phyloP scores from a whole-genome alignment of 139 green algal genomes.

The Chlorella sp. region DNA sequence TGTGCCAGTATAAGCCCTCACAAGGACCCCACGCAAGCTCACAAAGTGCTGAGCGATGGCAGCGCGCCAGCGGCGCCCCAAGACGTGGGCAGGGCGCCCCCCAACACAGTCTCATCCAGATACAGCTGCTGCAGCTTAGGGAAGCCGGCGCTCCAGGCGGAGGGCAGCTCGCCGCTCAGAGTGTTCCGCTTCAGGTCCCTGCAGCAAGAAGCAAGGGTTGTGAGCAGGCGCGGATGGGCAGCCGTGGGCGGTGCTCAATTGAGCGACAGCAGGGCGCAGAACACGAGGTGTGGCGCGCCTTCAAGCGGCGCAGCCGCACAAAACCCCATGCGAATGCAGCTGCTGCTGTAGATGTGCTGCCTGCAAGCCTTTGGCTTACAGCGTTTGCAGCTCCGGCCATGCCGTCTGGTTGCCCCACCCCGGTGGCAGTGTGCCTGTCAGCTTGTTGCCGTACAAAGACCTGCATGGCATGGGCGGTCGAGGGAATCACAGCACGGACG shows the following conservation, averaged over 20 bases:
- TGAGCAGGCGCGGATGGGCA: no score
- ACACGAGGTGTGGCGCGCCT: no score
- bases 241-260: no score
- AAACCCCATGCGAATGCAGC: no score
- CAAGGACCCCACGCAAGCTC: no score
- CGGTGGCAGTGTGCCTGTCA: not conserved
- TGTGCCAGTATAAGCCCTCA: no score
- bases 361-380: not conserved
- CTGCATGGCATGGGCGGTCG: not conserved
- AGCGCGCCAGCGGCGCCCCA: not conserved
- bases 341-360: no score
- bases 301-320: no score
- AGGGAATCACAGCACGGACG: not conserved
- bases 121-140: not conserved
- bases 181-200: not conserved
- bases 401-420: not conserved
- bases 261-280: no score
- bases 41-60: not conserved
- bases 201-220: no score
- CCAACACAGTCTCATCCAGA: not conserved
- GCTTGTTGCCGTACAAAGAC: not conserved
- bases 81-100: not conserved
- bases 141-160: not conserved
- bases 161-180: not conserved
- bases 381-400: slow-evolving; percentile 2